A percentile compares a stretch with the other conserved stretches of the same genome.
Evolutionary conservation across 768 basidiomycete genomes (phyloP).

Genomic region (Rhodocollybia butyracea): DNA sequence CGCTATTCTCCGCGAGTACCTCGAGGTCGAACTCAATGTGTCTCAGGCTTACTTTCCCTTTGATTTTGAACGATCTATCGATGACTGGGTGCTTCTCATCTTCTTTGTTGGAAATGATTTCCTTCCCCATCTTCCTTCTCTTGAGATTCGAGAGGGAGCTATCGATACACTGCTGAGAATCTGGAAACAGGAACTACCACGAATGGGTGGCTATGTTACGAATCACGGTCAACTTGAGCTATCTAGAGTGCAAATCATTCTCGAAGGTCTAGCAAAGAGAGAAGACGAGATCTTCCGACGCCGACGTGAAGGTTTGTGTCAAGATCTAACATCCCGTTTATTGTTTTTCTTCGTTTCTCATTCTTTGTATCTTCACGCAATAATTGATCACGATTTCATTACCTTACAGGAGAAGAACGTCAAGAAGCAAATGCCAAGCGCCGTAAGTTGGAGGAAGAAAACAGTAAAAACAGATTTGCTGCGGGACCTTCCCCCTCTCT

Average conservation of each 20-base stretch:
- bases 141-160: constrained; percentile 99
- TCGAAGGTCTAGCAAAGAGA: constrained; percentile 89
- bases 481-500: constrained; percentile 48
- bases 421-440: constrained; percentile 91
- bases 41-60: constrained; percentile 78
- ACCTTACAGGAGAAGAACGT: constrained; percentile 78
- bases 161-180: constrained; percentile 96
- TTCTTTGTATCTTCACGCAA: constrained; percentile 12
- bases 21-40: constrained; percentile 91
- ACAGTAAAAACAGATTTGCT: constrained; percentile 32
- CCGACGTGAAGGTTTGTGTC: constrained; percentile 82
- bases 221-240: constrained; percentile 89
- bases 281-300: constrained; percentile 96
- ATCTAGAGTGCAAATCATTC: constrained; percentile 85
- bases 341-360: constrained; percentile 9
- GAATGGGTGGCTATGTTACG: constrained; percentile 97
- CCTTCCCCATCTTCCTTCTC: constrained; percentile 93
- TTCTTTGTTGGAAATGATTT: constrained; percentile 99
- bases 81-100: constrained; percentile 99
- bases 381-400: constrained; percentile 15
- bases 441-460: constrained; percentile 63
- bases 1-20: constrained; percentile 92
- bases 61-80: constrained; percentile 93
- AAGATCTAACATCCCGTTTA: constrained; percentile 1
- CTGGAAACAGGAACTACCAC: constrained; percentile 89